phyloP scores from a whole-genome alignment of 306 rosid genomes.

The Prunus davidiana region DNA sequence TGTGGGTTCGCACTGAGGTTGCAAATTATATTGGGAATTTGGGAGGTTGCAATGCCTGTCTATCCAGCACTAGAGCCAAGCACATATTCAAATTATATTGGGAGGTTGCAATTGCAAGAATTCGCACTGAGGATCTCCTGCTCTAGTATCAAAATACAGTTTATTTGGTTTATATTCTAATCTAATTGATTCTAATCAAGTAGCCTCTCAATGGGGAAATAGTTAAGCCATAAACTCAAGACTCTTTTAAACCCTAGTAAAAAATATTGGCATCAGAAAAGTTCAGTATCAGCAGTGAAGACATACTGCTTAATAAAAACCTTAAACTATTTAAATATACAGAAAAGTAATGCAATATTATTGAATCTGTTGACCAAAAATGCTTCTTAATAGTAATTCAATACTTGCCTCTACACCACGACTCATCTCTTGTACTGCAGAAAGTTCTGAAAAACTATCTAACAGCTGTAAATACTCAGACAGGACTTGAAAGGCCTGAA shows the following conservation, averaged over 20 bases:
- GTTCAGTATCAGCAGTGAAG: slow-evolving; percentile 1
- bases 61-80: no score
- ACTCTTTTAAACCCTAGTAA: neutral
- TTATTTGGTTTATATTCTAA: neutral
- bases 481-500: slow-evolving; percentile 96
- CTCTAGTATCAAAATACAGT: neutral
- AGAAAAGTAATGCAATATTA: neutral
- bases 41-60: no score
- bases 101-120: neutral
- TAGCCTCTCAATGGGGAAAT: neutral
- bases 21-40: neutral
- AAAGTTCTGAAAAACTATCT: slow-evolving; percentile 85
- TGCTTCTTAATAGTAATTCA: slow-evolving; percentile 23
- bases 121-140: neutral
- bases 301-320: neutral
- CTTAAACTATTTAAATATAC: neutral
- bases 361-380: slow-evolving; percentile 1
- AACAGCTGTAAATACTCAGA: slow-evolving; percentile 92
- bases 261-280: slow-evolving; percentile 9
- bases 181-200: neutral
- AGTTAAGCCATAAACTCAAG: neutral
- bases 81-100: neutral
- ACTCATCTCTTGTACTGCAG: slow-evolving; percentile 92
- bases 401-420: slow-evolving; percentile 82
- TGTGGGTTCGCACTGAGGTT: neutral